Conservation (phyloP, 306 rosid genomes). For the Pyrus bretschneideri region DNA sequence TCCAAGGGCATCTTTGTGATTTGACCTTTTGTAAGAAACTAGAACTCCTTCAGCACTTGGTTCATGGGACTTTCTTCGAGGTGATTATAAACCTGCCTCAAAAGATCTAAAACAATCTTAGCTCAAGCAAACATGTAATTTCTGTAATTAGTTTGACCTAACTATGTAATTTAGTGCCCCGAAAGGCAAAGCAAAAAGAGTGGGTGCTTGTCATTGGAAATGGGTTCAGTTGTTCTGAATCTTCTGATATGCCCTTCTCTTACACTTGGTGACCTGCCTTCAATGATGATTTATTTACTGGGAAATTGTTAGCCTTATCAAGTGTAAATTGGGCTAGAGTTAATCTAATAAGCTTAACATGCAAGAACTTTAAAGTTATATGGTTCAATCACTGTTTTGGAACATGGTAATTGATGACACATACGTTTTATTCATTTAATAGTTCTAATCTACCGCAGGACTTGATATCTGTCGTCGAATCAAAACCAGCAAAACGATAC, state of each 20-base stretch:
- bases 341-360: background rate
- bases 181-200: background rate
- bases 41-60: background rate
- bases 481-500: slow-evolving; percentile 63
- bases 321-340: background rate
- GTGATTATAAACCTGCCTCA: background rate
- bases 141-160: background rate
- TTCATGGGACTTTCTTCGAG: background rate
- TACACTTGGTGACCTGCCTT: background rate
- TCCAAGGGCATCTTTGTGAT: background rate
- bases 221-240: background rate
- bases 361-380: background rate
- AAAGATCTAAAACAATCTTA: background rate
- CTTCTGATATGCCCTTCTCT: background rate
- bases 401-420: background rate
- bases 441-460: slow-evolving; percentile 50
- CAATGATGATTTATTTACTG: background rate
- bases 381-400: background rate
- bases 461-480: slow-evolving; percentile 53
- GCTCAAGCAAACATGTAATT: background rate
- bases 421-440: slow-evolving; percentile 2
- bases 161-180: background rate
- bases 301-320: background rate
- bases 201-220: background rate
- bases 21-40: background rate